Base-by-base conservation (phyloP, 2,329 filamentous ascomycete genomes). In the Pseudogymnoascus sp. region DNA sequence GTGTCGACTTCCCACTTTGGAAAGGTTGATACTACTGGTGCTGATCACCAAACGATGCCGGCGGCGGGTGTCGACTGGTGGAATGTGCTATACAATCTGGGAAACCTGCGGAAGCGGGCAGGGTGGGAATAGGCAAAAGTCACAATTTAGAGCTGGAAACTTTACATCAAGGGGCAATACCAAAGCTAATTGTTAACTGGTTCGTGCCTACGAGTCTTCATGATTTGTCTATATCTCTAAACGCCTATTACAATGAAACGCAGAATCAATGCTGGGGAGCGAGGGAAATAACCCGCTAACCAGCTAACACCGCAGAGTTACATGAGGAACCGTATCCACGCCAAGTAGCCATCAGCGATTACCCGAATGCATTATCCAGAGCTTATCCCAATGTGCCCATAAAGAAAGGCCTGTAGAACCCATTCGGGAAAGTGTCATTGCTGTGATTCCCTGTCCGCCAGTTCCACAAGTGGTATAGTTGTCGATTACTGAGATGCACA, bases 401-500 rank as follows among this genome's bases (percentile, higher is more conserved):
- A 38, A 58, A 41, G 33, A 11, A 54, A 54, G 11, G 11, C n/a
- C 25, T 18, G 47, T 35, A 54, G 47, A 33, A 54, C 47, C 9
- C 18, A 41, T 18, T 22, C 3, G 25, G 57, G n/a, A 18, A 25
- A 36, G 11, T 11, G 18, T 16, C 37, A 25, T 25, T 41, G 33
- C 33, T 41, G 57, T 18, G 35, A 37, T 37, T 28, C 47, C 47
- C 28, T 33, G 16, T 33, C 47, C n/a, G n/a, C 28, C 47, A 33
- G 47, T 18, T 18, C 47, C 33, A 1, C 14, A 54, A 54, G 47
- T 20, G 28, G 47, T 54, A 6, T 54, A 20, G 28, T 58, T 38
- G 37, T 60, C 67, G 43, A 76, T 84, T 92, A 94, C 83, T 94
- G 90, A 35, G 89, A 91, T 62, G 90, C 89, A 75, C 90, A 94